A percentile compares a stretch with the other conserved stretches of the same genome.
Evolutionary conservation across 1,284 basidiomycete genomes (phyloP).

Genomic region (Ceratobasidium papillatum): DNA sequence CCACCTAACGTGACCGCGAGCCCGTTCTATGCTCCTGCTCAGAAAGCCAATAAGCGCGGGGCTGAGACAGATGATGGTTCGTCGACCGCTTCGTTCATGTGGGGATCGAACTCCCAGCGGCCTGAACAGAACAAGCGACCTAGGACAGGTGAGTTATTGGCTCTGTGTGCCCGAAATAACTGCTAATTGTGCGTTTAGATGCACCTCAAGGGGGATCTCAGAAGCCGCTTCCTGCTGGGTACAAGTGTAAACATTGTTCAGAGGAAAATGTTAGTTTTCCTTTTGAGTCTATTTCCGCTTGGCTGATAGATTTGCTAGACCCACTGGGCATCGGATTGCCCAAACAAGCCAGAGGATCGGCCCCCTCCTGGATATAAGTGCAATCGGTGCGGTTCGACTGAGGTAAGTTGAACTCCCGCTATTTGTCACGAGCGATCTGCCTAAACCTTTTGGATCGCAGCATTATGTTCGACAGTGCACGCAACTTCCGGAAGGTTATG

Average conservation of each 20-base stretch:
- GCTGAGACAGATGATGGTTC: conserved; percentile 17
- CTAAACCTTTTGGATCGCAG: conserved; percentile 53
- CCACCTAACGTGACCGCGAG: conserved; percentile 76
- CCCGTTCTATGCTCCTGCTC: conserved; percentile 60
- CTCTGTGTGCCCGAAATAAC: not conserved
- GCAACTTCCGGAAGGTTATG: conserved; percentile 70
- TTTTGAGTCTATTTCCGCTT: not conserved
- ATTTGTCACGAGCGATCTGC: conserved; percentile 1
- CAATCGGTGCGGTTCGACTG: conserved; percentile 74
- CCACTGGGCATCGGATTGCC: conserved; percentile 42
- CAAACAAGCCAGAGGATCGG: conserved; percentile 58
- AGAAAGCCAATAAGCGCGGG: conserved; percentile 29
- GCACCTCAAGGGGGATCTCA: conserved; percentile 8
- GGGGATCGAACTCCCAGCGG: conserved; percentile 24
- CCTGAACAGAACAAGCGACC: conserved; percentile 24
- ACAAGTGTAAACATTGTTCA: conserved; percentile 42
- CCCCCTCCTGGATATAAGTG: conserved; percentile 79
- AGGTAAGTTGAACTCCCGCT: conserved; percentile 58
- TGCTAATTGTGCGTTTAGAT: not conserved
- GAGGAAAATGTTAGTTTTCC: conserved; percentile 30
- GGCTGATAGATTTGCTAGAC: not conserved
- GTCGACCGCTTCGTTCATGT: conserved; percentile 31
- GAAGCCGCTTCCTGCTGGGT: conserved; percentile 41
- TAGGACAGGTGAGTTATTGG: not conserved
- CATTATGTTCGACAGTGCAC: conserved; percentile 80